phyloP scores from a whole-genome alignment of 176 grass and related monocot species.

The Elaeis guineensis region DNA sequence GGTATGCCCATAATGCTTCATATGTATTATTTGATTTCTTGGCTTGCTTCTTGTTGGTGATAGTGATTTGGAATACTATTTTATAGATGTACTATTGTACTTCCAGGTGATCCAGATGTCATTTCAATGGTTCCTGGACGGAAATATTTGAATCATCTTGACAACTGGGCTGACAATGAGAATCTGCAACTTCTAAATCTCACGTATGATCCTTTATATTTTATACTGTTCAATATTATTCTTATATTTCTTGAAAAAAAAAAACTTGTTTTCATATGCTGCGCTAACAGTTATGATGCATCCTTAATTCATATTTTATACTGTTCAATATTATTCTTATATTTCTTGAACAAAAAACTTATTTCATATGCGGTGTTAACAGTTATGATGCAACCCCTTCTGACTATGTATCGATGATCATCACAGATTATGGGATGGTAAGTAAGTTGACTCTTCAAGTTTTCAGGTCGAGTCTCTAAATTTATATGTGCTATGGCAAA shows the following conservation, averaged over 20 bases:
- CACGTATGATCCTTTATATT: slow-evolving; percentile 31
- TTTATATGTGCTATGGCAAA: too few species aligned
- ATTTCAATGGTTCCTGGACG: slow-evolving; percentile 47
- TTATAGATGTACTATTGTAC: slow-evolving; percentile 10
- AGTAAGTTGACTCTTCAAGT: slow-evolving; percentile 6
- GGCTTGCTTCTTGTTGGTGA: too few species aligned
- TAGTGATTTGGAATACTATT: too few species aligned
- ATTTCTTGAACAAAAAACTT: too few species aligned
- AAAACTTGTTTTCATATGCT: too few species aligned
- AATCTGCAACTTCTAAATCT: slow-evolving; percentile 79
- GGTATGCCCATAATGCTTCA: slow-evolving; percentile 26
- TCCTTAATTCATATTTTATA: neutral
- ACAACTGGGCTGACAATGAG: slow-evolving; percentile 40
- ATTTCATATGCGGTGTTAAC: slow-evolving; percentile 1
- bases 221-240: too few species aligned
- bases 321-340: too few species aligned
- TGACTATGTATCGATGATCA: slow-evolving; percentile 70
- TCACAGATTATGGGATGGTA: slow-evolving; percentile 97
- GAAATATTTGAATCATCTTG: slow-evolving; percentile 34
- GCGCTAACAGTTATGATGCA: slow-evolving; percentile 51
- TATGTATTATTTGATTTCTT: too few species aligned
- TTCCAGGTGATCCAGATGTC: slow-evolving; percentile 71
- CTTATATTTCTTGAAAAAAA: too few species aligned
- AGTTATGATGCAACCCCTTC: slow-evolving; percentile 78
- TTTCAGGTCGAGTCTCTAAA: too few species aligned